Percentiles rank a stretch among this genome's conserved stretches.
Conservation (phyloP, 208 protist genomes). For the Trypanosoma brucei region DNA sequence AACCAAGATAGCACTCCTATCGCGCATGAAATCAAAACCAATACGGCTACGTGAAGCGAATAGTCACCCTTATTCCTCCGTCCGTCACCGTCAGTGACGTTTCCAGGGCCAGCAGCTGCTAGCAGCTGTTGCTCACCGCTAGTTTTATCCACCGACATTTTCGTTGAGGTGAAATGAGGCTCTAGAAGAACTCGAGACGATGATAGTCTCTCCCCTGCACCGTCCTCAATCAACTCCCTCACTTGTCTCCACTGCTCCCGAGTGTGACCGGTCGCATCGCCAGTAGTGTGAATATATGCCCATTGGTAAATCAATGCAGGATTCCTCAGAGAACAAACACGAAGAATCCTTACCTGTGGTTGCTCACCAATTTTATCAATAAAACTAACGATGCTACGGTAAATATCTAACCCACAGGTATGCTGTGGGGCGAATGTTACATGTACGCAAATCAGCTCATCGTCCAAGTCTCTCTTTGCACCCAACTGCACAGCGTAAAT, state of each 20-base stretch:
- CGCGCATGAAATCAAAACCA: too few relatives aligned
- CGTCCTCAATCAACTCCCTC: conserved; percentile 52
- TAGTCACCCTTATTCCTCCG: too few relatives aligned
- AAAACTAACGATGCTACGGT: conserved; percentile 10
- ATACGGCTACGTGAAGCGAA: too few relatives aligned
- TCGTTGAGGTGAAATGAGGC: not conserved
- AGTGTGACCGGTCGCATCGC: not conserved
- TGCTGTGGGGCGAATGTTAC: conserved; percentile 15
- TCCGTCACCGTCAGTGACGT: too few relatives aligned
- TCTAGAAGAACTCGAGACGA: conserved; percentile 18
- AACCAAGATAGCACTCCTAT: too few relatives aligned
- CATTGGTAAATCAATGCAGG: conserved; percentile 18
- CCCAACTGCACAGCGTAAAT: conserved; percentile 21
- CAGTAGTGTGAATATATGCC: conserved; percentile 10
- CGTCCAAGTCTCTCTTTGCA: not conserved
- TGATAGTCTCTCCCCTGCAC: conserved; percentile 24
- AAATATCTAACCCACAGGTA: conserved; percentile 20
- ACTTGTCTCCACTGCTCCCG: conserved; percentile 23
- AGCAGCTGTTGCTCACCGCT: not conserved
- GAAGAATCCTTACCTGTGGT: conserved; percentile 9
- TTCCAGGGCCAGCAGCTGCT: too few relatives aligned
- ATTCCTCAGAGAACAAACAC: conserved; percentile 14
- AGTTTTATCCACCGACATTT: not conserved
- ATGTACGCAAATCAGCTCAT: conserved; percentile 14
- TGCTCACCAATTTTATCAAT: conserved; percentile 9